Percentiles rank a stretch among this genome's conserved stretches.
These are phyloP conservation scores for Penicillium samsonianum DNA, from an alignment of 495 filamentous ascomycete species.

Conservation along the genomic window DNA sequence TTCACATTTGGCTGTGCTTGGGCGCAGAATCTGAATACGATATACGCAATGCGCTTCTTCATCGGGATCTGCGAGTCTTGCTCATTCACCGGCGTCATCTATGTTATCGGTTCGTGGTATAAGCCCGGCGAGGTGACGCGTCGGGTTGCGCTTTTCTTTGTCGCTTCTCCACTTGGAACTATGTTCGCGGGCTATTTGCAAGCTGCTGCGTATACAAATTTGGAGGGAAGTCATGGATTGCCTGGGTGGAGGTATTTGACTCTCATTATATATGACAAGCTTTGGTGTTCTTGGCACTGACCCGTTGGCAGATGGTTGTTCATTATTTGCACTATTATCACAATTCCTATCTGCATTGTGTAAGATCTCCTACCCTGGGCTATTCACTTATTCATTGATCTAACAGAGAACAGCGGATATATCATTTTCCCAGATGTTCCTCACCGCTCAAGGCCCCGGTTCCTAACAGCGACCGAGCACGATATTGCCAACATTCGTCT, in stretches of 20 bases:
- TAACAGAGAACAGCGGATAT: constrained; percentile 13
- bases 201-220: constrained; percentile 30
- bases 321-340: constrained; percentile 30
- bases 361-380: constrained; percentile 1
- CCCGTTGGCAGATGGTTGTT: constrained; percentile 27
- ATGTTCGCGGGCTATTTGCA: constrained; percentile 37
- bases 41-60: constrained; percentile 25
- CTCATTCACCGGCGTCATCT: constrained; percentile 21
- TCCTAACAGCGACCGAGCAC: constrained; percentile 28
- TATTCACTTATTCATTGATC: background rate
- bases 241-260: constrained; percentile 26
- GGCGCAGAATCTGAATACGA: constrained; percentile 17
- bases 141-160: constrained; percentile 30
- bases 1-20: constrained; percentile 24
- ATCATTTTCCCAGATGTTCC: constrained; percentile 24
- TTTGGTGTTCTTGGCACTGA: constrained; percentile 1
- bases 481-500: constrained; percentile 31
- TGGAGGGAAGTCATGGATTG: constrained; percentile 26
- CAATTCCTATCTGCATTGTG: constrained; percentile 31
- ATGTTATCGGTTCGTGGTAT: constrained; percentile 35
- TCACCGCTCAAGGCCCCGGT: constrained; percentile 24
- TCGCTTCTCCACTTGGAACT: constrained; percentile 25
- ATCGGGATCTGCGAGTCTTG: constrained; percentile 23
- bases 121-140: constrained; percentile 28
- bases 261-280: background rate